Base-by-base conservation (phyloP, 2,329 filamentous ascomycete species). In the Aspergillus neotritici region DNA sequence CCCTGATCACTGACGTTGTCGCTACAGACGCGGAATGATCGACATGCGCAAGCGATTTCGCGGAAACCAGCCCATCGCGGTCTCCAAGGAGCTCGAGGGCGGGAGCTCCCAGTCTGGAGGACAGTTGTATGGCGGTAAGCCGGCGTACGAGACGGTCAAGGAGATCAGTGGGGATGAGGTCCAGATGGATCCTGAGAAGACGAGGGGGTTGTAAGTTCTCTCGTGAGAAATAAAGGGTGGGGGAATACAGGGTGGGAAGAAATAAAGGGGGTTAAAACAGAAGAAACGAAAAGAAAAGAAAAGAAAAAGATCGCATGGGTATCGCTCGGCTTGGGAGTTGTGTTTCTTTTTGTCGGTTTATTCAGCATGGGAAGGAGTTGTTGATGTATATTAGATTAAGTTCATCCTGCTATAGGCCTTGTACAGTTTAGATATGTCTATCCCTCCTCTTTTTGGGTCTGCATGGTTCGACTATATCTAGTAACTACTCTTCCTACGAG, bases 1-100 rank as follows among this genome's bases (percentile, higher is more conserved):
- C 15, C 34, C n/a, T 21, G 4, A 4, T 34, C 14, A 5, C 29
- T 40, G 14, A 40, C 17, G 13, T 13, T 30, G 8, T 6, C 25
- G 3, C 21, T 13, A 3, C 14, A 70, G 68, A 62, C 86, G 91
- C 53, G 93, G 93, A 53, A 82, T 94, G 81, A 86, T 97, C 56
- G 93, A 98, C 67, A 98, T 98, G 93, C 87, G 93, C 66, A 97
- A 97, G 73, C 85, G 93, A 29, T 97, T 98, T 70, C 81, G 93
- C 43, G 93, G 93, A 46, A 97, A 97, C 72, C 81, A 88, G 65
- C 89, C 93, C 41, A 83, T 94, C 52, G 76, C 80, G 16, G 79
- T 84, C 53, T 75, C 82, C 56, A 76, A 82, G 61, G 75, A 83
- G 53, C 66, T 79, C 44, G 82, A 87, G 54, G 71, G 72, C 17